Base-by-base conservation (phyloP, 768 basidiomycete species). In the Pulveroboletus sp. region DNA sequence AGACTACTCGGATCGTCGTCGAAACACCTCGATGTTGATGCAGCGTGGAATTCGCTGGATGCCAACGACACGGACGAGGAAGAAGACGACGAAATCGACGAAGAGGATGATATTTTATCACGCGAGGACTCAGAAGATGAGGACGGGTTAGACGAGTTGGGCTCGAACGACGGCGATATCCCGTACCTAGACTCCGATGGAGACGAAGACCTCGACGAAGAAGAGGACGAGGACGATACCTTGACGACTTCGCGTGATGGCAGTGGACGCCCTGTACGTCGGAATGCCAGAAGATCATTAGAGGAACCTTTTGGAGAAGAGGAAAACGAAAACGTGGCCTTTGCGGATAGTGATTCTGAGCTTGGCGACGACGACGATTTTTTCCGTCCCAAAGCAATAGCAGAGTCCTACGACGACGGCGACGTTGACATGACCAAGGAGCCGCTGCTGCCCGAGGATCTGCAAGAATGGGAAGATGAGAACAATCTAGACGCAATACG, bases 401-500 rank as follows among this genome's bases (percentile, higher is more conserved):
- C 58, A 36, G 57, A 25, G 42, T 68, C 3, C 59, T 57, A 72
- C n/a, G 74, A 76, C 2, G 80, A 84, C 43, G 80, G 84, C 43
- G 73, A 72, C 13, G 54, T 84, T 31, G 94, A 95, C 65, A 79
- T 76, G 63, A 77, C 84, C 8, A 94, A 94, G 65, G 82, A 79
- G 43, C 59, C 58, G 0, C 43, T 82, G n/a, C 65, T 75, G 36
- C 57, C 57, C 1, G 78, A 81, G 21, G 72, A 72, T 38, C 66
- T 90, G 49, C 78, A 74, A 51, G 80, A 80, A 57, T 97, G 94
- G 94, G 84, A 87, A 49, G 82, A 90, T 52, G 89, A 94, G 53
- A 84, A 80, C 20, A 76, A 90, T 65, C 76, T 98, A 20, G 90
- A 97, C 43, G 87, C 90, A 2, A 84, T 99, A 60, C 81, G 90